These are phyloP conservation scores for Phytophthora quininea DNA, from an alignment of 352 stramenopile genomes.

Conservation along the genomic window DNA sequence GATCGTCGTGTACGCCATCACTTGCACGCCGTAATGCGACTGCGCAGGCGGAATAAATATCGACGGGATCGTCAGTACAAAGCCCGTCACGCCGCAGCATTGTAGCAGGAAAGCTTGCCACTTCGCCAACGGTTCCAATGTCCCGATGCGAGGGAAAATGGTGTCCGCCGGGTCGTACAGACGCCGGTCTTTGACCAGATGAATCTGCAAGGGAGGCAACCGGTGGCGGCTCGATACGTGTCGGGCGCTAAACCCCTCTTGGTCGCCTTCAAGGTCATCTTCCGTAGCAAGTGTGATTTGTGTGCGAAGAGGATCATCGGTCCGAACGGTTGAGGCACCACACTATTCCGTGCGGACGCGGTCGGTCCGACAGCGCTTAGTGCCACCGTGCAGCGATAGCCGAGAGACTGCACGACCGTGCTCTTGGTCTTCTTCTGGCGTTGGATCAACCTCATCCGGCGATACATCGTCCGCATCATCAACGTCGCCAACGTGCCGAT, in stretches of 20 bases:
- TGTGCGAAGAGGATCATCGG: constrained; percentile 22
- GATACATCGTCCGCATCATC: constrained; percentile 34
- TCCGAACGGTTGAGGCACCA: constrained; percentile 23
- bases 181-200: constrained; percentile 23
- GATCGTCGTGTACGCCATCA: constrained; percentile 6
- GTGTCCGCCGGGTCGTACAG: constrained; percentile 20
- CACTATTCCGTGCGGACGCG: constrained; percentile 15
- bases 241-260: constrained; percentile 6
- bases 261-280: background rate
- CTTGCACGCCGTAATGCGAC: background rate
- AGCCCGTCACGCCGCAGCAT: constrained; percentile 17
- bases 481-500: constrained; percentile 33
- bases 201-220: constrained; percentile 27
- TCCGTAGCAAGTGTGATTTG: constrained; percentile 14
- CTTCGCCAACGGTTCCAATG: constrained; percentile 7
- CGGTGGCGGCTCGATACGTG: constrained; percentile 4
- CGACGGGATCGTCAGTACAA: constrained; percentile 23
- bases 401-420: constrained; percentile 23
- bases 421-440: constrained; percentile 27
- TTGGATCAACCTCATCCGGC: constrained; percentile 18
- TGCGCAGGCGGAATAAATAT: constrained; percentile 15
- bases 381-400: constrained; percentile 29
- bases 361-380: constrained; percentile 18
- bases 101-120: constrained; percentile 25
- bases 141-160: constrained; percentile 11